phyloP scores from a whole-genome alignment of 164 flowering plant genomes.

The Vitis riparia region DNA sequence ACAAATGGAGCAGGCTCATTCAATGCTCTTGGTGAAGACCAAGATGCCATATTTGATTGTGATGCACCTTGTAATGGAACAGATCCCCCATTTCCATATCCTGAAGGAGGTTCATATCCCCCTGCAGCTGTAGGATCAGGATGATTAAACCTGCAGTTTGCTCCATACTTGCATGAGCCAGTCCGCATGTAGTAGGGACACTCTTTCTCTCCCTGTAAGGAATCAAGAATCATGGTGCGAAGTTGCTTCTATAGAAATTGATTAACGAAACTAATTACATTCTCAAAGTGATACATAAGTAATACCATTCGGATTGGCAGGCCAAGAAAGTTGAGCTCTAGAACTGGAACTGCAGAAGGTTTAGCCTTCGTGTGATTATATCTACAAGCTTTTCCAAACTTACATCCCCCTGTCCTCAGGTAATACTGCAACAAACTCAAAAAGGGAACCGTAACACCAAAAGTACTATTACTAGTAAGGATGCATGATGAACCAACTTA shows the following conservation, averaged over 20 bases:
- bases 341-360: constrained; percentile 27
- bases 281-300: constrained; percentile 2
- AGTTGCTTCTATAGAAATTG: too few relatives aligned
- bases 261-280: too few relatives aligned
- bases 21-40: constrained; percentile 56
- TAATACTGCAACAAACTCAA: constrained; percentile 63
- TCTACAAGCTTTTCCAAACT: constrained; percentile 77
- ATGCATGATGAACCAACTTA: not conserved
- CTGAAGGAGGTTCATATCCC: constrained; percentile 44
- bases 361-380: constrained; percentile 58
- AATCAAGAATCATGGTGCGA: too few relatives aligned
- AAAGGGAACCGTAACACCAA: not conserved
- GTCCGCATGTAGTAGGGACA: constrained; percentile 88
- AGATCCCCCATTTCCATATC: constrained; percentile 51
- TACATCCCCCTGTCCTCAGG: constrained; percentile 74
- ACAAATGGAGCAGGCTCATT: constrained; percentile 53
- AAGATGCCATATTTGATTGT: constrained; percentile 41
- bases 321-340: constrained; percentile 76
- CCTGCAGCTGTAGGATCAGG: constrained; percentile 76
- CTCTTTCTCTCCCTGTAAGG: constrained; percentile 79
- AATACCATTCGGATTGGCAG: constrained; percentile 87
- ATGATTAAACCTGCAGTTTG: constrained; percentile 88
- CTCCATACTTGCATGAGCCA: constrained; percentile 89
- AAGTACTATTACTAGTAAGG: constrained; percentile 4
- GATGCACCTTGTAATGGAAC: constrained; percentile 39